Evolutionary conservation across 768 basidiomycete genomes (phyloP).

Genomic region (Leccinum subgranulosum): DNA sequence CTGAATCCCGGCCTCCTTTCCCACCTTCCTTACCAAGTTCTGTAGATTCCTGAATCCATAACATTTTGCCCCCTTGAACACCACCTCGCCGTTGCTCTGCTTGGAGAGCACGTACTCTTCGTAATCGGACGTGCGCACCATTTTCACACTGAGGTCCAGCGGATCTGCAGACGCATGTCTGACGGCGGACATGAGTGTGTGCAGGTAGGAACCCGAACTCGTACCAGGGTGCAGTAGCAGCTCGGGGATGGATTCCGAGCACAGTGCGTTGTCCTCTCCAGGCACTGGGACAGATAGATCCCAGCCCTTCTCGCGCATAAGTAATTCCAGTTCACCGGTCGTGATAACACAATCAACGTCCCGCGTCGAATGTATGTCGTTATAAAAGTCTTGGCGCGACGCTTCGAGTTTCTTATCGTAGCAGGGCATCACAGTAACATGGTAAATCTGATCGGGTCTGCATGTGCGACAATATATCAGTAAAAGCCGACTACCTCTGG

Average conservation of each 20-base stretch:
- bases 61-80: conserved; percentile 93
- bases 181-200: conserved; percentile 66
- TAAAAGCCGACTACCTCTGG: background rate
- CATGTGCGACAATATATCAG: conserved; percentile 1
- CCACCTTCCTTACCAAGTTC: conserved; percentile 92
- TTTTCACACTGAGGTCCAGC: conserved; percentile 50
- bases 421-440: conserved; percentile 98
- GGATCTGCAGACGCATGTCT: conserved; percentile 39
- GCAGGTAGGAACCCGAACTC: conserved; percentile 90
- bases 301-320: conserved; percentile 81
- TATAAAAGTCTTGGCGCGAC: conserved; percentile 90
- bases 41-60: conserved; percentile 98
- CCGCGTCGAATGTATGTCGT: conserved; percentile 73
- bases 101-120: conserved; percentile 64
- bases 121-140: conserved; percentile 72
- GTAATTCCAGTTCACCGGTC: conserved; percentile 86
- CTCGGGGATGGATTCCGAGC: conserved; percentile 52
- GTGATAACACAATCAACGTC: conserved; percentile 98
- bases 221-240: conserved; percentile 77
- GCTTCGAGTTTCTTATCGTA: conserved; percentile 99
- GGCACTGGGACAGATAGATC: conserved; percentile 61
- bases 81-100: conserved; percentile 47
- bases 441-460: conserved; percentile 88
- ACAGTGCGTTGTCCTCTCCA: conserved; percentile 41
- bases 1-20: conserved; percentile 75